Evolutionary conservation across 2,329 filamentous ascomycete species (phyloP), one percentile per base, ranked within the genome.

Genomic region (Talaromyces sp.): DNA sequence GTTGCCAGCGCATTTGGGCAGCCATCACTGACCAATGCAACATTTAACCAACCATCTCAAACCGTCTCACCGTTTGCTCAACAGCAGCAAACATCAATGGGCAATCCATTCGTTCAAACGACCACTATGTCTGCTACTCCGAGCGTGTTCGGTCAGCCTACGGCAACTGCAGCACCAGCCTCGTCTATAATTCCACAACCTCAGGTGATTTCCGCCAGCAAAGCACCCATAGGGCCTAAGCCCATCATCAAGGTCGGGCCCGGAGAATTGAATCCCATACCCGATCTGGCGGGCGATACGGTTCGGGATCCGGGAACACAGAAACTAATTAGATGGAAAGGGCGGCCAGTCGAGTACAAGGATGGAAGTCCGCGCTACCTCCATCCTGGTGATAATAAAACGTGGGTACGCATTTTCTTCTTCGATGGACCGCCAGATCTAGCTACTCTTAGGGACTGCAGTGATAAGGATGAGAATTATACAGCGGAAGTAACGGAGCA

Each of bases 381-480:
- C 76, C 54, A 76, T 78, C 63, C 78, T 63, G 61, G 81, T 37
- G 81, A 76, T 57, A 70, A 85, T 64, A 81, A 84, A 35, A 79
- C 73, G 0, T 84, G 81, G 76, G 78, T 81, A 53, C 84, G 82
- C 63, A 86, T 93, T 51, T 89, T 87, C 81, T 91, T 89, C 68
- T 87, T 88, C 0, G 77, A 86, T 46, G 90, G 89, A 0, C 80
- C 87, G 21, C 89, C 87, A 1, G 71, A 70, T 21, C 66, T 67
- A 5, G 74, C 74, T 51, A 78, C 75, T 48, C 70, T 77, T 36
- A 77, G 66, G 51, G 74, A 76, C 58, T 69, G 72, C 6, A 85
- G 84, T 61, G 83, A 82, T 53, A 80, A 80, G 62, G 65, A 71
- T 0, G 69, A 73, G 31, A 70, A 84, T 1, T 81, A 80, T 58